phyloP scores from a whole-genome alignment of 352 stramenopile species.

The Pythium phragmitis region DNA sequence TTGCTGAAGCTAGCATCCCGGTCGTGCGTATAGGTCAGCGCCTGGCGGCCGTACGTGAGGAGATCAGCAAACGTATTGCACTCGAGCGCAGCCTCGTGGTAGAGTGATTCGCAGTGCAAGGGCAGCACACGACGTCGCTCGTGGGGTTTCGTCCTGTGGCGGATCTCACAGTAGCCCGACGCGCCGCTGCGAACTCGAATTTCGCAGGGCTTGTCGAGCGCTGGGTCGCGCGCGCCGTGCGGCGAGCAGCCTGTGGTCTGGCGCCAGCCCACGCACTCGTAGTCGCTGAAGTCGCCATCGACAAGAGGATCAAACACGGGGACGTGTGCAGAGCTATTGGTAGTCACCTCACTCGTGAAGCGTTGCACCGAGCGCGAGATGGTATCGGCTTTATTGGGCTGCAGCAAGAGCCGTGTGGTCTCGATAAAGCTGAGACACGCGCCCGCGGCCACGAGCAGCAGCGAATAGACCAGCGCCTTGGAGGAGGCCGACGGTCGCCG shows the following conservation, averaged over 20 bases:
- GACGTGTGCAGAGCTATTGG: neutral
- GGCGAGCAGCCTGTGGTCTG: slow-evolving; percentile 16
- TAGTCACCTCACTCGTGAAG: slow-evolving; percentile 12
- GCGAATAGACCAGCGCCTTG: slow-evolving; percentile 4
- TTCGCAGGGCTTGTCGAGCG: slow-evolving; percentile 5
- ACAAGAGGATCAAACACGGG: neutral
- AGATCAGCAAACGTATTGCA: slow-evolving; percentile 18
- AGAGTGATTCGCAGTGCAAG: slow-evolving; percentile 21
- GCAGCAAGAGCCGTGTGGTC: neutral
- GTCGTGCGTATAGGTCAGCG: slow-evolving; percentile 20
- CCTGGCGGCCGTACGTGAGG: slow-evolving; percentile 17
- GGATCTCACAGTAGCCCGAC: slow-evolving; percentile 28
- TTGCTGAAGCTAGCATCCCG: neutral
- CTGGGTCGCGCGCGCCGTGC: slow-evolving; percentile 6
- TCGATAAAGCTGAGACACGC: neutral
- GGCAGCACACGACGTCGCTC: slow-evolving; percentile 13
- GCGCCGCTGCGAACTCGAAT: neutral
- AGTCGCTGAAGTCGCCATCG: slow-evolving; percentile 12
- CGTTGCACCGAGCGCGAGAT: slow-evolving; percentile 18
- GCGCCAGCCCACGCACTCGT: slow-evolving; percentile 24
- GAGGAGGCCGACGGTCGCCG: neutral
- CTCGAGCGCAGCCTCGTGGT: neutral
- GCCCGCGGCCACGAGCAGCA: slow-evolving; percentile 2
- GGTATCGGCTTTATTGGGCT: neutral
- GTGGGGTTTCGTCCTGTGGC: slow-evolving; percentile 4